A percentile compares a stretch with the other conserved stretches of the same genome.
These are phyloP conservation scores for Spencermartinsiella europaea DNA, from an alignment of 805 yeast species.

Conservation along the genomic window DNA sequence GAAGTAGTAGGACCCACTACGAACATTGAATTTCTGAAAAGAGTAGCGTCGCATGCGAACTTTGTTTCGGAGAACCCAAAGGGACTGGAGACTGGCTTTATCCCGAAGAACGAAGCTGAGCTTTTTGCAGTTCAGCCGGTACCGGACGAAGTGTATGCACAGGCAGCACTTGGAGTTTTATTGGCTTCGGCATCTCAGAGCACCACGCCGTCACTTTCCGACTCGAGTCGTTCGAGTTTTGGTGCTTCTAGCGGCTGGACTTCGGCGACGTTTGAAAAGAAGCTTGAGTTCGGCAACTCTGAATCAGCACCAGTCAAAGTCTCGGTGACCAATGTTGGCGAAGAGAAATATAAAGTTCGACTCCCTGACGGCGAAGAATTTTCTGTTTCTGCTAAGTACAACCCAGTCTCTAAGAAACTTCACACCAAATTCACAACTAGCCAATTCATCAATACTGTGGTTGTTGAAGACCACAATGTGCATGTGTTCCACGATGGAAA, in stretches of 20 bases:
- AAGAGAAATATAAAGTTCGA: slow-evolving; percentile 4
- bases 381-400: slow-evolving; percentile 10
- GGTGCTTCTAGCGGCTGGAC: slow-evolving; percentile 11
- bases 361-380: slow-evolving; percentile 10
- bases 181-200: slow-evolving; percentile 8
- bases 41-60: slow-evolving; percentile 23
- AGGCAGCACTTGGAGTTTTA: slow-evolving; percentile 27
- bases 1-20: slow-evolving; percentile 32
- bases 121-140: slow-evolving; percentile 16
- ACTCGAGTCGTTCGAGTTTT: slow-evolving; percentile 4
- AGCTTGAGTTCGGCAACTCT: slow-evolving; percentile 9
- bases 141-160: slow-evolving; percentile 25
- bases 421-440: slow-evolving; percentile 17
- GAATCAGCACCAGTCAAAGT: slow-evolving; percentile 1
- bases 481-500: slow-evolving; percentile 28
- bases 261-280: slow-evolving; percentile 9
- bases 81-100: slow-evolving; percentile 30
- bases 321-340: slow-evolving; percentile 11
- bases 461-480: slow-evolving; percentile 16
- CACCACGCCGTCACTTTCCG: neutral
- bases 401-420: slow-evolving; percentile 12
- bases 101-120: slow-evolving; percentile 24
- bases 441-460: slow-evolving; percentile 25
- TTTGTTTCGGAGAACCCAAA: slow-evolving; percentile 27
- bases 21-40: slow-evolving; percentile 29